Conservation (phyloP, 2,329 filamentous ascomycete species). For the Pyrenophora seminiperda region DNA sequence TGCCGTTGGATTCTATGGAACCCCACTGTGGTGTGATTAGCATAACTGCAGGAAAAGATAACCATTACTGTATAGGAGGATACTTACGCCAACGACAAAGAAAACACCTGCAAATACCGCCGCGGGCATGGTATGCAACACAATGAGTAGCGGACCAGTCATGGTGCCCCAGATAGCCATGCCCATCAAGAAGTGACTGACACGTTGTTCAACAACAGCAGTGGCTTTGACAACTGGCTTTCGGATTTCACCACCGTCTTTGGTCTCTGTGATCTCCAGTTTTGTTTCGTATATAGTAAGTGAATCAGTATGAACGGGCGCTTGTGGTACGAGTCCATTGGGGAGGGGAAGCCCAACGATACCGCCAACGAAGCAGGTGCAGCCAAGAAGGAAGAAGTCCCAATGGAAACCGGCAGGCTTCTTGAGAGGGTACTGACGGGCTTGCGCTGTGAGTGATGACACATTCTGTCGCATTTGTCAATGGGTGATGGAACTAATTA, state of each 20-base stretch:
- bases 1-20: conserved; percentile 55
- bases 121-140: conserved; percentile 58
- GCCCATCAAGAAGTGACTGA: conserved; percentile 61
- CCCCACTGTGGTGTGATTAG: conserved; percentile 44
- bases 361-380: conserved; percentile 58
- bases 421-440: conserved; percentile 58
- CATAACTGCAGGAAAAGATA: background rate
- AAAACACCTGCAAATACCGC: conserved; percentile 61
- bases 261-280: conserved; percentile 47
- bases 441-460: conserved; percentile 59
- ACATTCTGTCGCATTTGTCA: conserved; percentile 47
- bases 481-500: background rate
- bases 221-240: conserved; percentile 52
- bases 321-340: conserved; percentile 61
- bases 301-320: conserved; percentile 62
- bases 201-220: conserved; percentile 58
- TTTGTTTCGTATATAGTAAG: conserved; percentile 49
- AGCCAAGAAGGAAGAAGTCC: conserved; percentile 63
- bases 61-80: background rate
- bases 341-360: conserved; percentile 60
- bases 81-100: conserved; percentile 58
- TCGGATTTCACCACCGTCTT: conserved; percentile 51
- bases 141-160: conserved; percentile 58
- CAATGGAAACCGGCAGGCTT: conserved; percentile 63
- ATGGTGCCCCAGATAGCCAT: conserved; percentile 60